Base-by-base conservation (phyloP, 139 green algal species). In the Tetraselmis chui region DNA sequence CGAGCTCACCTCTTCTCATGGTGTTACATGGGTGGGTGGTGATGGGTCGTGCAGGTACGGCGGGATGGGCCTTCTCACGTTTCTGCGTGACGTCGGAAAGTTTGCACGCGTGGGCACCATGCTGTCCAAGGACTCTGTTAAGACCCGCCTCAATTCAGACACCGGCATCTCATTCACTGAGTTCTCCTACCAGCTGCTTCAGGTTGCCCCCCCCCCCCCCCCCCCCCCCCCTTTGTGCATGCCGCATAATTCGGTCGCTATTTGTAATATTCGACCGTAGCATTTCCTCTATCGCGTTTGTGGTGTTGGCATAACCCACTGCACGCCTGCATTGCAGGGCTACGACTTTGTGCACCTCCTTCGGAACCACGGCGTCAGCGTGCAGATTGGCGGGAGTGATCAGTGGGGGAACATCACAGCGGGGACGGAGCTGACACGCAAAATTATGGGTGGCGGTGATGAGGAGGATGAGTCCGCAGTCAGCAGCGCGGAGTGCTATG, bases 161-260 rank as follows among this genome's bases (percentile, higher is more conserved):
- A 76, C 85, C 23, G 95, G 95, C 81, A 97, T 98, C 85, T 92
- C 83, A 78, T 98, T 94, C 90, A 97, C 94, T 0, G 94, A 97
- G 90, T 99, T 99, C 91, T 96, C 95, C 1, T 99, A 99, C 90
- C 97, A 99, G 89, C 93, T 99, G 77, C 91, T 99, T 77, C 94
- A 96, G 81, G 59, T n/a, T 67, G 45, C 45, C 11, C 45, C 45
- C 45, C 18, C 25, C 2, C 74, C 25, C 2, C 74, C 25, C 23
- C 74, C n/a, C 23, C 74, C n/a, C 23, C 74, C 25, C 23, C 2
- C 25, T 28, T 22, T 28, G 18, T 28, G 74, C 18, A 25, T 67
- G n/a, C n/a, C n/a, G n/a, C n/a, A n/a, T n/a, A n/a, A n/a, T n/a
- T n/a, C n/a, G n/a, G n/a, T n/a, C n/a, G n/a, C n/a, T n/a, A n/a